Percentiles rank a stretch among this genome's conserved stretches.
Evolutionary conservation across 345 rosid genomes (phyloP).

Genomic region (Stellera chamaejasme): DNA sequence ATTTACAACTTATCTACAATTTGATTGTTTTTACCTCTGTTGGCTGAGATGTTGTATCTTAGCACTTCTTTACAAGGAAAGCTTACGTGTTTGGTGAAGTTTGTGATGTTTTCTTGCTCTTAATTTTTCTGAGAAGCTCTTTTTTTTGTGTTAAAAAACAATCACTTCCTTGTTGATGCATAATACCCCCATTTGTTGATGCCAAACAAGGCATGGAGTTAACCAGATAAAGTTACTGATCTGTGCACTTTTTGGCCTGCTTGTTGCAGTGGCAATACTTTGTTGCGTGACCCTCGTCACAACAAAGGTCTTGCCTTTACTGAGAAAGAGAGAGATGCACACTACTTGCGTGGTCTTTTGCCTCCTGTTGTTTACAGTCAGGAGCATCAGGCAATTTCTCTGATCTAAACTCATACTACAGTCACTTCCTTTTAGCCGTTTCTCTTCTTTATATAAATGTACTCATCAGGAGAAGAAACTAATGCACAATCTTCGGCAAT

Average conservation of each 20-base stretch:
- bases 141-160: too few relatives aligned
- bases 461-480: slow-evolving; percentile 51
- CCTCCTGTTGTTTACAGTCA: slow-evolving; percentile 69
- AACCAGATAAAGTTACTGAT: neutral
- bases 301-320: slow-evolving; percentile 89
- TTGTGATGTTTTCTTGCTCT: too few relatives aligned
- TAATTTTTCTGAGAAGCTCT: too few relatives aligned
- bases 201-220: neutral
- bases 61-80: neutral
- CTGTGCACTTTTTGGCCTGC: neutral
- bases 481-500: slow-evolving; percentile 78
- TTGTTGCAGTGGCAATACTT: slow-evolving; percentile 58
- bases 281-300: slow-evolving; percentile 84
- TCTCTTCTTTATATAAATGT: slow-evolving; percentile 4
- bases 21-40: too few relatives aligned
- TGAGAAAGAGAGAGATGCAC: slow-evolving; percentile 86
- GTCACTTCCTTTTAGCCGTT: neutral
- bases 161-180: too few relatives aligned
- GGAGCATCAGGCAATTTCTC: slow-evolving; percentile 63
- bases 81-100: neutral
- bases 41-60: neutral
- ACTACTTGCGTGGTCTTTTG: slow-evolving; percentile 85
- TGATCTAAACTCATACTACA: neutral
- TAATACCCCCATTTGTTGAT: too few relatives aligned
- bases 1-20: too few relatives aligned